Conservation (phyloP, 2,329 filamentous ascomycete genomes). For the Colletotrichum sp. region DNA sequence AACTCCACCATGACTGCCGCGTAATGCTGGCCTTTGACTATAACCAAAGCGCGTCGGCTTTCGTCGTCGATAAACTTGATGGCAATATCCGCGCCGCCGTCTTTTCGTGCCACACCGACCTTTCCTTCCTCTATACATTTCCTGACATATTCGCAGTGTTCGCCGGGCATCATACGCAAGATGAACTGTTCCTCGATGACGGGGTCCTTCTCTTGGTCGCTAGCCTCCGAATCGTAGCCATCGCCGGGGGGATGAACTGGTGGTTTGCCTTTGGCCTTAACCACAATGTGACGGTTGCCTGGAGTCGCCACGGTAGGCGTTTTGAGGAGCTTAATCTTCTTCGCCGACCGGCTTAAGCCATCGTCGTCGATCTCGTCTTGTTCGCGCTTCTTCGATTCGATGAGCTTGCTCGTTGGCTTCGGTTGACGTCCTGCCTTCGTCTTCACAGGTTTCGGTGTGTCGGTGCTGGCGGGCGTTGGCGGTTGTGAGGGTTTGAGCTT, state of each 20-base stretch:
- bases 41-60: constrained; percentile 74
- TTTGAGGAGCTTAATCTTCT: constrained; percentile 59
- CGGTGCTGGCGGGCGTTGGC: constrained; percentile 36
- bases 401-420: constrained; percentile 63
- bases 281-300: constrained; percentile 40
- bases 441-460: constrained; percentile 40
- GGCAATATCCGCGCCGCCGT: constrained; percentile 77
- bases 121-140: constrained; percentile 77
- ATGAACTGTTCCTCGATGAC: constrained; percentile 90
- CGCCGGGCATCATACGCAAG: constrained; percentile 84
- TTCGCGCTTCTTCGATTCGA: constrained; percentile 66
- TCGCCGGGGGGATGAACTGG: constrained; percentile 78
- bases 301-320: constrained; percentile 33
- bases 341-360: constrained; percentile 41
- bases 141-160: constrained; percentile 83
- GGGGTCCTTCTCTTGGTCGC: constrained; percentile 86
- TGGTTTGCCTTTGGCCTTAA: constrained; percentile 71
- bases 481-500: constrained; percentile 45
- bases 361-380: constrained; percentile 60
- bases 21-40: constrained; percentile 72
- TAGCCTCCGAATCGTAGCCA: constrained; percentile 95
- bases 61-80: constrained; percentile 82
- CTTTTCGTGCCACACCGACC: constrained; percentile 68
- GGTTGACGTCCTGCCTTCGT: constrained; percentile 66
- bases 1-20: constrained; percentile 83